Evolutionary conservation across 306 rosid species (phyloP).

Genomic region (Lablab purpureus): DNA sequence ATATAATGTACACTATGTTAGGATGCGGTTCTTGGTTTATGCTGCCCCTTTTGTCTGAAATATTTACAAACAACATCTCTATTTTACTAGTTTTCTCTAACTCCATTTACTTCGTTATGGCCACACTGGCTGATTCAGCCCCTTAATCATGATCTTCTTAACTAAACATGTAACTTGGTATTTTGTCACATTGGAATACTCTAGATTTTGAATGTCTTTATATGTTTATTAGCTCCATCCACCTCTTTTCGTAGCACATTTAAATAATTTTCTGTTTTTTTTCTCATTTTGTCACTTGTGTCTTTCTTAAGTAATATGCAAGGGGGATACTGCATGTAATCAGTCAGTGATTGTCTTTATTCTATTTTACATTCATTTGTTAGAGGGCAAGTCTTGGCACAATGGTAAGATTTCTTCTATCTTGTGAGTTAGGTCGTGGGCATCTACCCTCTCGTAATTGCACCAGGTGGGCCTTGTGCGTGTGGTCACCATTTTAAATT

Average conservation of each 20-base stretch:
- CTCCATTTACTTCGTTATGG: neutral
- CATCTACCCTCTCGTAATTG: neutral
- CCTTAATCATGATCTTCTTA: neutral
- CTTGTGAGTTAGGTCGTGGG: neutral
- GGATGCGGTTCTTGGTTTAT: neutral
- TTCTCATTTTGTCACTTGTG: neutral
- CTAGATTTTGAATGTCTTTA: neutral
- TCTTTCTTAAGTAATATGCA: neutral
- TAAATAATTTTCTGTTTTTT: neutral
- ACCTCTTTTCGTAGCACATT: neutral
- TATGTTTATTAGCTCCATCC: neutral
- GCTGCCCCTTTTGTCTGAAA: neutral
- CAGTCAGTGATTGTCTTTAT: neutral
- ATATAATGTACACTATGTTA: neutral
- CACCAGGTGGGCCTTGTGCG: neutral
- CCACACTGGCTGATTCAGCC: neutral
- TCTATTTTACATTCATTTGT: slow-evolving; percentile 23
- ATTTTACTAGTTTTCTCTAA: slow-evolving; percentile 18
- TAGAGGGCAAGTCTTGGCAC: neutral
- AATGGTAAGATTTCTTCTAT: neutral
- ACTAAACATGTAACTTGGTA: neutral
- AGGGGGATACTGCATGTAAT: neutral
- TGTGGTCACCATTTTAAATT: neutral
- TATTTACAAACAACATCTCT: neutral
- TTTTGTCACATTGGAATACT: neutral